These are phyloP conservation scores for Lachancea cidri DNA, from an alignment of 805 yeast genomes.

Conservation along the genomic window DNA sequence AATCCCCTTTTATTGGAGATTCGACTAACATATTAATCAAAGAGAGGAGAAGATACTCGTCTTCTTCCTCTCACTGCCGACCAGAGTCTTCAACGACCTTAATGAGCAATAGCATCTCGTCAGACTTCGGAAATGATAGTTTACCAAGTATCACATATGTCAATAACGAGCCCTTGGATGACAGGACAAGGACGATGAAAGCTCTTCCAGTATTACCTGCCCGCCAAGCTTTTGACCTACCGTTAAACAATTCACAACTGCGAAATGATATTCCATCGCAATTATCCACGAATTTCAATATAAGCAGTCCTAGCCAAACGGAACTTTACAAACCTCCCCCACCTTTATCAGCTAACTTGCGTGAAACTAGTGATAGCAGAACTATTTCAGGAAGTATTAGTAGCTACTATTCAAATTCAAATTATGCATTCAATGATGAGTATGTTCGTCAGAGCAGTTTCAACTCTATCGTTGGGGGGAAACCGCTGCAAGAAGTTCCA, in stretches of 20 bases:
- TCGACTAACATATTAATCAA: conserved; percentile 4
- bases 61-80: not conserved
- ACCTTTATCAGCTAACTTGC: conserved; percentile 14
- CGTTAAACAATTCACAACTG: not conserved
- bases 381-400: conserved; percentile 28
- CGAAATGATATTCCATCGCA: not conserved
- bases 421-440: conserved; percentile 30
- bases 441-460: conserved; percentile 27
- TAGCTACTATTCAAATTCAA: conserved; percentile 31
- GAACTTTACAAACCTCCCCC: conserved; percentile 18
- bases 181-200: conserved; percentile 5
- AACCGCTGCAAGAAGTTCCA: conserved; percentile 30
- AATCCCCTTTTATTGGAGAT: conserved; percentile 19
- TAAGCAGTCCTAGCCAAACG: not conserved
- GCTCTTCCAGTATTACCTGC: conserved; percentile 12
- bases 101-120: not conserved
- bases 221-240: not conserved
- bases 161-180: not conserved
- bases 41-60: no score
- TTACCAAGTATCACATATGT: conserved; percentile 1
- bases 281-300: not conserved
- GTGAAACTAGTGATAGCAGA: conserved; percentile 23
- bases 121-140: conserved; percentile 2
- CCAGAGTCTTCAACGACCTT: not conserved
- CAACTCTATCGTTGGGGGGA: conserved; percentile 30